These are phyloP conservation scores for Boechera divaricarpa DNA, from an alignment of 345 rosid genomes.

Conservation along the genomic window DNA sequence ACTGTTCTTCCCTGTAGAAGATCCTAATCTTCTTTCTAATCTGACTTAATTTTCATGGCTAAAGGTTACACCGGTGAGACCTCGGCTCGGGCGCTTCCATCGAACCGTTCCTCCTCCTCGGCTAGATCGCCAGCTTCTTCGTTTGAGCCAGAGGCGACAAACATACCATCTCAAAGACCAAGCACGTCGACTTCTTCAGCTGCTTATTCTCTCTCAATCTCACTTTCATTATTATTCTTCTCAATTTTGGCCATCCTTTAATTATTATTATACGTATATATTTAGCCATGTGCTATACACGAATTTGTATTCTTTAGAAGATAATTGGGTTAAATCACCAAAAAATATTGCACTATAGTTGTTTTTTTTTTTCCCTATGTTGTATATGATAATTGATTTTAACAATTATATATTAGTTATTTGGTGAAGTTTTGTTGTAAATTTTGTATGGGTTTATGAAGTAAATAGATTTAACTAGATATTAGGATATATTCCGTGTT, in stretches of 20 bases:
- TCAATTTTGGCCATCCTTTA: slow-evolving; percentile 38
- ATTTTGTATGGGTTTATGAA: no score
- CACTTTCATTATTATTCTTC: slow-evolving; percentile 35
- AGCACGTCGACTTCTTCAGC: slow-evolving; percentile 37
- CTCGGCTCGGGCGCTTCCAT: slow-evolving; percentile 46
- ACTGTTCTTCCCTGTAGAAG: not conserved
- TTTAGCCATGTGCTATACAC: slow-evolving; percentile 15
- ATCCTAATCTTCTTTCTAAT: slow-evolving; percentile 15
- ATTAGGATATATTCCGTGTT: no score
- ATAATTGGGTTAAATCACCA: slow-evolving; percentile 25
- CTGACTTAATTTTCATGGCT: slow-evolving; percentile 1
- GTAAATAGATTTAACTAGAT: no score
- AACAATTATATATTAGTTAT: not conserved
- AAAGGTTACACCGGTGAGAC: slow-evolving; percentile 44
- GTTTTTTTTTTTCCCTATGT: not conserved
- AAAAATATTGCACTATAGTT: not conserved
- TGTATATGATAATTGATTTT: no score
- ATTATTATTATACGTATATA: slow-evolving; percentile 12
- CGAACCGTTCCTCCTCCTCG: slow-evolving; percentile 45
- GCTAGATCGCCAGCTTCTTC: slow-evolving; percentile 63
- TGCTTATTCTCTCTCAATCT: slow-evolving; percentile 25
- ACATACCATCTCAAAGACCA: slow-evolving; percentile 49
- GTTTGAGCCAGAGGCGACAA: slow-evolving; percentile 66
- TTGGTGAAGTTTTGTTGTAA: no score
- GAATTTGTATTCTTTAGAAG: slow-evolving; percentile 35